Evolutionary conservation across 2,329 filamentous ascomycete species (phyloP).

Genomic region (Ascochyta rabiei): DNA sequence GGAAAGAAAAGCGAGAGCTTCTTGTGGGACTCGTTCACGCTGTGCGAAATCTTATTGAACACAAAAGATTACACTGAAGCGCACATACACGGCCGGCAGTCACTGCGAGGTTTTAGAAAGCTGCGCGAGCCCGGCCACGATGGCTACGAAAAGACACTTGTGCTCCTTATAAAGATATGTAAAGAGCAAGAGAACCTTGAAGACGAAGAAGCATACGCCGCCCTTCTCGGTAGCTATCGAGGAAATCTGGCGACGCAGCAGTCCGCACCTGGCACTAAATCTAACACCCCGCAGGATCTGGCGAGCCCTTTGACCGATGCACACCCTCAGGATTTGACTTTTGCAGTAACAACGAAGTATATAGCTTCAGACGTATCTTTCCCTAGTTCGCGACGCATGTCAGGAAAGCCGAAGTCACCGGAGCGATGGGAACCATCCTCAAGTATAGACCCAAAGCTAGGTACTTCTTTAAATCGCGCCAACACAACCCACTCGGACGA

Average conservation of each 20-base stretch:
- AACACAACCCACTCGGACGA: background rate
- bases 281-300: background rate
- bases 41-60: constrained; percentile 24
- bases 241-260: background rate
- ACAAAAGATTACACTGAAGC: constrained; percentile 27
- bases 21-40: constrained; percentile 20
- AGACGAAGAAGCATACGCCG: constrained; percentile 31
- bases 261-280: background rate
- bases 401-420: background rate
- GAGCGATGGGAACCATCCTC: background rate
- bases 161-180: constrained; percentile 23
- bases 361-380: background rate
- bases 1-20: constrained; percentile 24
- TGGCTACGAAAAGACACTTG: constrained; percentile 23
- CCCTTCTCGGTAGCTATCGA: constrained; percentile 16
- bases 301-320: background rate
- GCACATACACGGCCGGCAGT: constrained; percentile 26
- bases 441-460: background rate
- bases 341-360: background rate
- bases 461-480: background rate
- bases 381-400: background rate
- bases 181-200: constrained; percentile 21
- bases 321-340: background rate
- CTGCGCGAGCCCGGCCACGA: constrained; percentile 15
- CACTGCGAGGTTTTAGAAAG: constrained; percentile 27